Conservation (phyloP, 129 eudicot species). For the Ambrosia artemisiifolia region DNA sequence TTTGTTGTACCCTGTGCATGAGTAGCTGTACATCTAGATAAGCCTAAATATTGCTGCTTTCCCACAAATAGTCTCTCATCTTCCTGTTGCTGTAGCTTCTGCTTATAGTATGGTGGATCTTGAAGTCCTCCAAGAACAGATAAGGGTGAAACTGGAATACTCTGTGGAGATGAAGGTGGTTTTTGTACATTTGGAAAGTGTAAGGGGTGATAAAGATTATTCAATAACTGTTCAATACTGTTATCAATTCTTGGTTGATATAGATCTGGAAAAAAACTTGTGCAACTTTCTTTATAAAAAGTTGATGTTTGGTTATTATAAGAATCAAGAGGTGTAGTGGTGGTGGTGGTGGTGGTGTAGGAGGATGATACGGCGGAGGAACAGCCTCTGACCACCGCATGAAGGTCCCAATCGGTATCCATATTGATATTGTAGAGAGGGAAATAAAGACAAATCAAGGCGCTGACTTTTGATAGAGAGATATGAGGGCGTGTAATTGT, state of each 20-base stretch:
- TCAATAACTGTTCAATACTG: slow-evolving; percentile 50
- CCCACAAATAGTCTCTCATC: slow-evolving; percentile 32
- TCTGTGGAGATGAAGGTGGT: slow-evolving; percentile 31
- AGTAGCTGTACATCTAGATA: slow-evolving; percentile 33
- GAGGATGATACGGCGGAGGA: slow-evolving; percentile 30
- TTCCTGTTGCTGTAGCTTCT: slow-evolving; percentile 24
- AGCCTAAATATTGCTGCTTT: slow-evolving; percentile 42
- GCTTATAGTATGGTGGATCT: slow-evolving; percentile 35
- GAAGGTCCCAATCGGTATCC: slow-evolving; percentile 86
- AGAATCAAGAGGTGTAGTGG: not conserved
- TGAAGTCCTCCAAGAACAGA: slow-evolving; percentile 65
- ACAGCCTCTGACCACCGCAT: slow-evolving; percentile 94
- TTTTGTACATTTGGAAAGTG: slow-evolving; percentile 31
- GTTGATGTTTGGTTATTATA: slow-evolving; percentile 16
- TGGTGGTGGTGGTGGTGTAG: slow-evolving; percentile 26
- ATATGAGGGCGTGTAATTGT: slow-evolving; percentile 17
- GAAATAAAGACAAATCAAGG: slow-evolving; percentile 53
- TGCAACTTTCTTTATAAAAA: slow-evolving; percentile 19
- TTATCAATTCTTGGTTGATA: slow-evolving; percentile 39
- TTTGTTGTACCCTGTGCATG: slow-evolving; percentile 51
- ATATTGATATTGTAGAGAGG: slow-evolving; percentile 31
- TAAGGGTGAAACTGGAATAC: slow-evolving; percentile 52
- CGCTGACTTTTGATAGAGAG: slow-evolving; percentile 91
- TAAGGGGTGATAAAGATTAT: slow-evolving; percentile 58
- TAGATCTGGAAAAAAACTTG: slow-evolving; percentile 47